Evolutionary conservation across 2,329 filamentous ascomycete species (phyloP), one percentile per base, ranked within the genome.

Genomic region (Exophiala calicioides): DNA sequence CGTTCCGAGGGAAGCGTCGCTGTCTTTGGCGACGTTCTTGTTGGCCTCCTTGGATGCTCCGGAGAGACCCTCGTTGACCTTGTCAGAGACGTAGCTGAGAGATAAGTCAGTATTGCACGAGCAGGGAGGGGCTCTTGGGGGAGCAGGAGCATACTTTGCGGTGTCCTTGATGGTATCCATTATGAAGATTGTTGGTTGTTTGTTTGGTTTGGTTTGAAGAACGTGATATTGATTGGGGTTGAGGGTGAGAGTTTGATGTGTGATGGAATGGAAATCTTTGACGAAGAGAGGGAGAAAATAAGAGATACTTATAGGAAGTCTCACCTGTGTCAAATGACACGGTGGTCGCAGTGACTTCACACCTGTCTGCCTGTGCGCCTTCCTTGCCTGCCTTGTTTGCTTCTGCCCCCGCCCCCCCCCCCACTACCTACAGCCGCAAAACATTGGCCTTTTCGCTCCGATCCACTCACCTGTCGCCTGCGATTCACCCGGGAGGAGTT

Each of bases 51-150:
- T 85, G 71, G 75, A 79, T 52, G 77, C 71, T 57, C 76, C 74
- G 52, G 72, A 71, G 54, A 73, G 64, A 52, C 72, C 72, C 65
- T 82, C 71, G 73, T 84, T 75, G 64, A 81, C 68, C 61, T 73
- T 71, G 75, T 85, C 83, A 58, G 79, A 69, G 70, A 85, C 80
- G 78, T 85, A 85, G 78, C 84, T 84, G 71, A 63, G 76, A n/a
- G 77, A 71, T 84, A 79, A 74, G 27, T 48, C 26, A 49, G 19
- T 42, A 42, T 21, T 13, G 33, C 24, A 30, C 20, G 20, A 42
- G 15, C 12, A 6, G 10, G 30, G n/a, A 8, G 23, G 31, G 26
- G 24, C 9, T 26, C 26, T 18, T 12, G 4, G 40, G 42, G 32
- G 30, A 23, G 29, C 12, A 31, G 18, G 20, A 38, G 41, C 49